A percentile compares a stretch with the other conserved stretches of the same genome.
phyloP scores from a whole-genome alignment of 2,329 filamentous ascomycete species.

The Hypoxylon sp. region DNA sequence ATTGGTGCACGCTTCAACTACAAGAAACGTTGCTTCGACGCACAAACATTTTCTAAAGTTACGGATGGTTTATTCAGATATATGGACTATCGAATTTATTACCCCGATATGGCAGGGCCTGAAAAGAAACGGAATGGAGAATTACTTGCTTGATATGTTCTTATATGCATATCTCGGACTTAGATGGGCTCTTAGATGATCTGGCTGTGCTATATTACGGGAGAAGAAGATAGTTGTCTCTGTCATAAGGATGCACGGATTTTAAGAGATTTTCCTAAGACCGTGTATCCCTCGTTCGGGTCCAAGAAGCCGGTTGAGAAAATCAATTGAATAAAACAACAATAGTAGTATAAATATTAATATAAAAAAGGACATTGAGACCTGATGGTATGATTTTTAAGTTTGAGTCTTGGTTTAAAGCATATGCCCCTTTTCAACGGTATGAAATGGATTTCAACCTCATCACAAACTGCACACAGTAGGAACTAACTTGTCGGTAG shows the following conservation, averaged over 20 bases:
- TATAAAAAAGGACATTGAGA: too few species aligned
- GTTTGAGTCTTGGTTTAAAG: too few species aligned
- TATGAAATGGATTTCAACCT: too few species aligned
- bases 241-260: neutral
- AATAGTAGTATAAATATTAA: too few species aligned
- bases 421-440: too few species aligned
- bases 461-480: too few species aligned
- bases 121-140: neutral
- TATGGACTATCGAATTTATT: neutral
- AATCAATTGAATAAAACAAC: too few species aligned
- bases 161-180: neutral
- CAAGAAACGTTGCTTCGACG: neutral
- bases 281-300: too few species aligned
- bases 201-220: neutral
- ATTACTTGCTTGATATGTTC: neutral
- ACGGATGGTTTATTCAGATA: neutral
- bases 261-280: neutral
- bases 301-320: too few species aligned
- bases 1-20: neutral
- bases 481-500: too few species aligned
- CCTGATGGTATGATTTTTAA: too few species aligned
- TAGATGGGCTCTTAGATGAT: constrained; percentile 1
- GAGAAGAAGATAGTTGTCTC: neutral
- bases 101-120: neutral
- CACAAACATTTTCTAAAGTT: neutral